Percentiles rank a stretch among this genome's conserved stretches.
Conservation (phyloP, 805 yeast genomes). For the Candida takata region DNA sequence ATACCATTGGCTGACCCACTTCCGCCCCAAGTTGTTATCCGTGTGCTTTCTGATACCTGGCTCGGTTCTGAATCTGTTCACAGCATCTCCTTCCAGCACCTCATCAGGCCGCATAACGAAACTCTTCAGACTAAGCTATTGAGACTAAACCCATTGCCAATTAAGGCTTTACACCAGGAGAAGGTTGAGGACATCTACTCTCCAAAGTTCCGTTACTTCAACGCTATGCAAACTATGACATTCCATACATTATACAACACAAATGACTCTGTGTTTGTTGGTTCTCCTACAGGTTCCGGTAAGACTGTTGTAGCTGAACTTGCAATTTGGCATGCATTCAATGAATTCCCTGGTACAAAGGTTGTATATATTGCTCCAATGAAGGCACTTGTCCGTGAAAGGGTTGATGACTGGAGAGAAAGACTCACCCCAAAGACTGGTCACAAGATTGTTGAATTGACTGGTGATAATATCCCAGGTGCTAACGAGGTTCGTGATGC, state of each 20-base stretch:
- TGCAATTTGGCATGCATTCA: constrained; percentile 95
- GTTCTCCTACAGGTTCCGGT: constrained; percentile 98
- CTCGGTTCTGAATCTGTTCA: constrained; percentile 74
- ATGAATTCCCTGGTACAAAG: constrained; percentile 79
- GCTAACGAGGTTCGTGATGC: constrained; percentile 72
- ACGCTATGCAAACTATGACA: constrained; percentile 98
- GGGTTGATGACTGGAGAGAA: constrained; percentile 81
- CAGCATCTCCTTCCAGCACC: constrained; percentile 81
- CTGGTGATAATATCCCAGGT: constrained; percentile 92
- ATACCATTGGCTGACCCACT: constrained; percentile 83
- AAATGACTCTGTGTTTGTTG: constrained; percentile 77
- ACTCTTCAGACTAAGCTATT: constrained; percentile 77
- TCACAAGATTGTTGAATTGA: constrained; percentile 75
- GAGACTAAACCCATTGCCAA: constrained; percentile 79
- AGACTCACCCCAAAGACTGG: constrained; percentile 82
- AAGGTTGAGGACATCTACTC: constrained; percentile 63
- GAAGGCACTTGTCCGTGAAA: constrained; percentile 93
- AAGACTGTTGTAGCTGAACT: constrained; percentile 95
- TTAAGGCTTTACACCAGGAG: constrained; percentile 66
- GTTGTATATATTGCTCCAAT: constrained; percentile 89
- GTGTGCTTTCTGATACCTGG: constrained; percentile 83
- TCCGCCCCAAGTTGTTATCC: constrained; percentile 82
- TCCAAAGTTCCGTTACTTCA: constrained; percentile 71
- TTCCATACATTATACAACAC: constrained; percentile 84
- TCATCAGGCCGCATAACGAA: constrained; percentile 83